Evolutionary conservation across 352 stramenopile species (phyloP).

Genomic region (Thalassiosira mediterranea): DNA sequence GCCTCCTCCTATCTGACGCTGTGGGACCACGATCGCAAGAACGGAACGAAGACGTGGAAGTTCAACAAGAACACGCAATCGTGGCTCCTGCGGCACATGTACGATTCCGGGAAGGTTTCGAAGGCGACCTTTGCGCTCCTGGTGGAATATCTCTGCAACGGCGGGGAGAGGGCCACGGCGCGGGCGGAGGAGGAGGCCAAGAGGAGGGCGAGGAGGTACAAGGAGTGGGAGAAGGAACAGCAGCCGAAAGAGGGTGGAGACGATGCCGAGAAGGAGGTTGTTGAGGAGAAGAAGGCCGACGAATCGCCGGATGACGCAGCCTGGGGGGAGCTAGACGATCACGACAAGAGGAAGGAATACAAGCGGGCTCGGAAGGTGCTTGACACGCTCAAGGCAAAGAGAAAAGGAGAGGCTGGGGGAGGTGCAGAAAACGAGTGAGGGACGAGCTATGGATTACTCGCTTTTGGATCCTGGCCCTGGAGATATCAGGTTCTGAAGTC

Average conservation of each 20-base stretch:
- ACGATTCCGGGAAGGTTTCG: constrained; percentile 70
- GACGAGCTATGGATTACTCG: too few species aligned
- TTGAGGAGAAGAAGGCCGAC: constrained; percentile 25
- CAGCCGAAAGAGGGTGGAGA: constrained; percentile 7
- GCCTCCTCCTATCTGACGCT: constrained; percentile 60
- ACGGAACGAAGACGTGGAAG: constrained; percentile 63
- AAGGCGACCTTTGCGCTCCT: constrained; percentile 71
- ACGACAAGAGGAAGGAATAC: constrained; percentile 84
- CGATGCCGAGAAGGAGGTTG: constrained; percentile 10
- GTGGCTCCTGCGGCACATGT: constrained; percentile 82
- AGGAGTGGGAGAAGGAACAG: constrained; percentile 69
- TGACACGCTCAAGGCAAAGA: constrained; percentile 54
- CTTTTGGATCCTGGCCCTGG: too few species aligned
- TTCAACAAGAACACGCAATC: constrained; percentile 86
- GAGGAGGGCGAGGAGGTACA: constrained; percentile 64
- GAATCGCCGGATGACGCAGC: constrained; percentile 41
- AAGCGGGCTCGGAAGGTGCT: constrained; percentile 77
- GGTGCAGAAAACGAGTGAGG: too few species aligned
- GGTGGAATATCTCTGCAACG: constrained; percentile 68
- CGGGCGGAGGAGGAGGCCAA: constrained; percentile 62
- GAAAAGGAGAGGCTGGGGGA: constrained; percentile 2
- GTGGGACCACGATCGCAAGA: constrained; percentile 63
- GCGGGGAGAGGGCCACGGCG: constrained; percentile 42
- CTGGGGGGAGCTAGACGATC: constrained; percentile 67
- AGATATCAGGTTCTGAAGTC: too few species aligned